phyloP scores from a whole-genome alignment of 1,284 basidiomycete species.

The Bjerkandera adusta region DNA sequence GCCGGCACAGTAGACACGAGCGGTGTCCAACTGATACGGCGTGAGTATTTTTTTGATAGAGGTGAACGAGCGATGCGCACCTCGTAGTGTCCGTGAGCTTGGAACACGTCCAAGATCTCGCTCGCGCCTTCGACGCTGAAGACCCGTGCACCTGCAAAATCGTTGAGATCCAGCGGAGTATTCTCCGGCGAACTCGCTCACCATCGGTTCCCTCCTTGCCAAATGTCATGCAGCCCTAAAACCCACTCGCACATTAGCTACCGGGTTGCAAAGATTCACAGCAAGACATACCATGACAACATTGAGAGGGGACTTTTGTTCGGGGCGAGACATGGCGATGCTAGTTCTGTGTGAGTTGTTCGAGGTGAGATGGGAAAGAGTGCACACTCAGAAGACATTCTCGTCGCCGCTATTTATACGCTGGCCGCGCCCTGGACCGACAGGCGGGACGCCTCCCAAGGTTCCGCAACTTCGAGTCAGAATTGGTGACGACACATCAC shows the following conservation, averaged over 20 bases:
- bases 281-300: slow-evolving; percentile 35
- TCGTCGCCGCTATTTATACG: no score
- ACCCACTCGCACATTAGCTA: neutral
- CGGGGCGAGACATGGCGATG: slow-evolving; percentile 3
- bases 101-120: slow-evolving; percentile 55
- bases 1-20: slow-evolving; percentile 46
- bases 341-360: no score
- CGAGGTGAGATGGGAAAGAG: no score
- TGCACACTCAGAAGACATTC: no score
- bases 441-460: no score
- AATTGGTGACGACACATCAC: no score
- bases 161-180: neutral
- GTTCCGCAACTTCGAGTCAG: no score
- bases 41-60: neutral
- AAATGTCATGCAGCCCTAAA: slow-evolving; percentile 47
- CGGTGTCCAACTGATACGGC: slow-evolving; percentile 47
- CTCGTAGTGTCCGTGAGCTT: slow-evolving; percentile 54
- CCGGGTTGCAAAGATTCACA: no score
- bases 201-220: slow-evolving; percentile 40
- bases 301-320: slow-evolving; percentile 36
- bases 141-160: slow-evolving; percentile 39
- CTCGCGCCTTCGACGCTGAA: slow-evolving; percentile 49
- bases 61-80: slow-evolving; percentile 19
- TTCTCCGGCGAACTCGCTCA: slow-evolving; percentile 5
- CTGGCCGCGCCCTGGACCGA: no score